Conservation (phyloP, 495 filamentous ascomycete species). For the Aspergillus baeticus region DNA sequence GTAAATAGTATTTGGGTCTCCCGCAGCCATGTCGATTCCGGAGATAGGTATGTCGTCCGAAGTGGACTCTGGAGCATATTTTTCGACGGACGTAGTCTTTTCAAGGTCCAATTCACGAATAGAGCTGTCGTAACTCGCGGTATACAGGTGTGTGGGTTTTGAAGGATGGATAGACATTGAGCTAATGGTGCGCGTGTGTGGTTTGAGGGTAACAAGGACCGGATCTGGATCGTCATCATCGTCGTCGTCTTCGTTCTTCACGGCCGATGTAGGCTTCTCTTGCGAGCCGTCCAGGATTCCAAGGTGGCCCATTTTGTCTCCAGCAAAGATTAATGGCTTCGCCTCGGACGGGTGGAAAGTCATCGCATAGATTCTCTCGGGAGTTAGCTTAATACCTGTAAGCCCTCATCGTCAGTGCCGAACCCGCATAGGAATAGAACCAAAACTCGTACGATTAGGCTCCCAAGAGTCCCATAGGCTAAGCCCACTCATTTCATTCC, state of each 20-base stretch:
- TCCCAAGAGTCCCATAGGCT: conserved; percentile 79
- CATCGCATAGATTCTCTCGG: conserved; percentile 84
- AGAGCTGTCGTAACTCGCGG: conserved; percentile 91
- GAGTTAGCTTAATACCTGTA: conserved; percentile 86
- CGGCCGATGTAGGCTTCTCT: conserved; percentile 38
- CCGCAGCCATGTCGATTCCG: conserved; percentile 70
- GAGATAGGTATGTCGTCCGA: conserved; percentile 75
- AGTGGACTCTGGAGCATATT: conserved; percentile 69
- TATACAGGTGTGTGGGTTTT: conserved; percentile 68
- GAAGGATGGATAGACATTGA: conserved; percentile 73
- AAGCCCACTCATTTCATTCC: conserved; percentile 78
- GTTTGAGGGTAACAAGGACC: conserved; percentile 80
- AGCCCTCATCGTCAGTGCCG: not conserved
- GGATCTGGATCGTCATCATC: conserved; percentile 67
- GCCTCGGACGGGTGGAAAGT: conserved; percentile 83
- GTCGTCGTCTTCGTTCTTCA: conserved; percentile 49
- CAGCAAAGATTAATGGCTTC: conserved; percentile 90
- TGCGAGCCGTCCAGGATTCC: conserved; percentile 93
- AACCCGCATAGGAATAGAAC: not conserved
- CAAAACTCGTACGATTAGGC: conserved; percentile 60
- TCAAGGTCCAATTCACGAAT: conserved; percentile 84
- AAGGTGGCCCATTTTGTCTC: conserved; percentile 91
- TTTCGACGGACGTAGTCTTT: conserved; percentile 72
- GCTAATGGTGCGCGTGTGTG: conserved; percentile 85
- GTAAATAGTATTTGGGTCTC: conserved; percentile 71